Conservation (phyloP, 2,329 filamentous ascomycete genomes). For the Fusarium sp. region DNA sequence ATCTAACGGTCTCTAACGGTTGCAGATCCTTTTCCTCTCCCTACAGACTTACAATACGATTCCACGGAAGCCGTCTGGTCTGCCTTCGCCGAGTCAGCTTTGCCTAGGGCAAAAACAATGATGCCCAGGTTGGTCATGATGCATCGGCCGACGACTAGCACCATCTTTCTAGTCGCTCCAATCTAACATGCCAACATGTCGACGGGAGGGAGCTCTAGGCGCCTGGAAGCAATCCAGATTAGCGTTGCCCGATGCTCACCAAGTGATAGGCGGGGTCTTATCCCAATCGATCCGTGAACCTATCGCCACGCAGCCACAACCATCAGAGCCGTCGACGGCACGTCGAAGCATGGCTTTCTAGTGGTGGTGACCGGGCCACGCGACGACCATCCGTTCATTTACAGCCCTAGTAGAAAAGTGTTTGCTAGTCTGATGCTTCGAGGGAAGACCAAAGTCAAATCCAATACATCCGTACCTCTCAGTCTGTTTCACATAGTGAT, state of each 20-base stretch:
- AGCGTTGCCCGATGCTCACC: slow-evolving; percentile 25
- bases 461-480: not conserved
- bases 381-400: slow-evolving; percentile 29
- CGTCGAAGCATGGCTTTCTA: slow-evolving; percentile 20
- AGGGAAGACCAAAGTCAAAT: not conserved
- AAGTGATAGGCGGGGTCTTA: slow-evolving; percentile 19
- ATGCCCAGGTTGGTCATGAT: slow-evolving; percentile 42
- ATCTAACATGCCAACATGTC: slow-evolving; percentile 22
- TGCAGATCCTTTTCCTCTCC: slow-evolving; percentile 6
- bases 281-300: slow-evolving; percentile 25
- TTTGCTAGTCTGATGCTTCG: not conserved
- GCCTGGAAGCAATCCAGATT: slow-evolving; percentile 36
- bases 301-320: slow-evolving; percentile 35
- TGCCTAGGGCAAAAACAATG: slow-evolving; percentile 29
- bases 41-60: not conserved
- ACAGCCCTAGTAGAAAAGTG: slow-evolving; percentile 13
- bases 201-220: slow-evolving; percentile 26
- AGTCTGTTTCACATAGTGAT: not conserved
- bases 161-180: slow-evolving; percentile 12
- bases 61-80: slow-evolving; percentile 6
- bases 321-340: slow-evolving; percentile 17
- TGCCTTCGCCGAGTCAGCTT: slow-evolving; percentile 16
- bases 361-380: slow-evolving; percentile 18
- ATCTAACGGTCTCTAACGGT: slow-evolving; percentile 20
- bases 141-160: slow-evolving; percentile 30